Base-by-base conservation (phyloP, 176 grass and related monocot species). In the Ensete ventricosum region DNA sequence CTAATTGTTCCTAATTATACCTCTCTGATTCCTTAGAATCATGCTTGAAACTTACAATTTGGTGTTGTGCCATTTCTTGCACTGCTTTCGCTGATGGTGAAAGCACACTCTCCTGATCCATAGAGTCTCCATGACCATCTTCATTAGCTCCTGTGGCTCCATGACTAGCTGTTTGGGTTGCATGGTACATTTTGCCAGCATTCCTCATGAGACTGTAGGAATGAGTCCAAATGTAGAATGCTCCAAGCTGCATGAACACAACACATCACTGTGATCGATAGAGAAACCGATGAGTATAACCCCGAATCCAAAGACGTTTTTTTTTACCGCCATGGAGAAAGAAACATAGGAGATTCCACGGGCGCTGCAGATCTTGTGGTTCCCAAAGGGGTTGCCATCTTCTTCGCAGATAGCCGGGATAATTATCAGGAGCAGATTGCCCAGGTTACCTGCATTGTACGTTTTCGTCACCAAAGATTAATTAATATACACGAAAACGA, bases 201-300 rank as follows among this genome's bases (percentile, higher is more conserved):
- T 82, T 81, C 50, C 62, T 82, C 71, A 82, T 82, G 20, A 75
- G 80, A 54, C 74, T 21, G 49, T 82, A 82, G 66, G 59, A 20
- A 19, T 65, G 27, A 11, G 80, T 75, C 72, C 71, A 82, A 75
- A 81, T 81, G 48, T 53, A 81, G 71, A 81, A 34, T 25, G 49
- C 70, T 26, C 79, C 79, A 50, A 81, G 20, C 79, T 81, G 29
- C 49, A 81, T 54, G 23, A 79, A 16, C 24, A 62, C 34, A 43
- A 43, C 34, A 43, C 34, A 43, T 43, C 4, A 43, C 34, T 0
- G 34, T 6, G 34, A 43, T 4, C 2, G 55, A 16, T 16, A n/a
- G 0, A 57, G 13, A 16, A 57, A 57, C 13, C 14, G 3, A 57
- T 2, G 3, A 17, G 3, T 19, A 6, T 16, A 57, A 57, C 13